Base-by-base conservation (phyloP, 768 basidiomycete genomes). In the Mycena sanguinolenta region DNA sequence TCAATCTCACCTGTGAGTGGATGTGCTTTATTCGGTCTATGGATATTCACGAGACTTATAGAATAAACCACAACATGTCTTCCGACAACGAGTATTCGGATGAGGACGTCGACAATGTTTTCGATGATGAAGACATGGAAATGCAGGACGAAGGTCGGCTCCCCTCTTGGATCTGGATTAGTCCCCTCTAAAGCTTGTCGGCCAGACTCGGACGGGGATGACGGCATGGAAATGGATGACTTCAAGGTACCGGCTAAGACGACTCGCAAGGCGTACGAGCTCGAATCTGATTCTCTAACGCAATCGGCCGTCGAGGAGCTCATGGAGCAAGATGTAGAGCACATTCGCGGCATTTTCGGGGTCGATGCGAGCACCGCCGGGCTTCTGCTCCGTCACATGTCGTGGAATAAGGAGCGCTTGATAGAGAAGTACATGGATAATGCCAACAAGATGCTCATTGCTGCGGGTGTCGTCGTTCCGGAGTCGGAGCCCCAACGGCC, bases 401-500 rank as follows among this genome's bases (percentile, higher is more conserved):
- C 87, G 64, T 99, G 98, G 98, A 99, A 99, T 86, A 95, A 95
- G 78, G 98, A 99, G 79, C 91, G 92, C 65, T 88, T 99, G 25
- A 95, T 96, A 74, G 97, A 99, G 83, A 93, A 95, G 79, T 99
- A 95, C 82, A 98, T 98, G 96, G 97, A 98, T 75, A 94, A 95
- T 69, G 89, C 95, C 0, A 85, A 90, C 23, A 82, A 83, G 10
- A 88, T 96, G 19, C 88, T 92, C 32, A 85, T 89, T 30, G 88
- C 89, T 9, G 95, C 97, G 1, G 98, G 97, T 4, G 86, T 87
- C 75, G 72, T 84, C 80, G 59, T 84, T 76, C 67, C 88, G 60
- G 79, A 89, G 49, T 84, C 85, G n/a, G 75, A 82, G 42, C 74
- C 85, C 25, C 74, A 77, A 61, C 67, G 81, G 21, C 76, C 82